phyloP scores from a whole-genome alignment of 768 basidiomycete genomes.

The Leccinellum rugosiceps region DNA sequence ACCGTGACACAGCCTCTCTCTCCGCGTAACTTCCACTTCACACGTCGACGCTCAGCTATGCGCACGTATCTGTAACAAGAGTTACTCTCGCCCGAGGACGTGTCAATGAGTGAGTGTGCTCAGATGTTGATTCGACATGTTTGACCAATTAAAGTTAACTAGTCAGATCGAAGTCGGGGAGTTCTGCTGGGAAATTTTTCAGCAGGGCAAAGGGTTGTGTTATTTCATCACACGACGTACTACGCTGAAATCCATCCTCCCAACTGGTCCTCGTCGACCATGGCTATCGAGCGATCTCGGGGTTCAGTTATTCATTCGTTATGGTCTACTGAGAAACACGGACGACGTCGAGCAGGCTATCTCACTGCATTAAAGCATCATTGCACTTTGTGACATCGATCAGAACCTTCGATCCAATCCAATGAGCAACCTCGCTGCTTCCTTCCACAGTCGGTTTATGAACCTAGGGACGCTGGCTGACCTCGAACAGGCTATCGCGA shows the following conservation, averaged over 20 bases:
- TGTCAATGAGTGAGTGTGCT: background rate
- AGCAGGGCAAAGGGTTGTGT: background rate
- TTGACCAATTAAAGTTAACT: background rate
- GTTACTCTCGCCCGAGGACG: background rate
- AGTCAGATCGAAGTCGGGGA: background rate
- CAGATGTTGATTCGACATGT: background rate
- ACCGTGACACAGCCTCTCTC: background rate
- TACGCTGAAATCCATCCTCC: background rate
- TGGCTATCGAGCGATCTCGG: background rate
- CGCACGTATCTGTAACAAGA: background rate
- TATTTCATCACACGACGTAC: constrained; percentile 9
- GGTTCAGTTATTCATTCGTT: background rate
- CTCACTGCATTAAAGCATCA: background rate
- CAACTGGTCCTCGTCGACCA: background rate
- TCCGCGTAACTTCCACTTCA: background rate
- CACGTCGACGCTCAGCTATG: background rate
- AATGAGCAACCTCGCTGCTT: background rate
- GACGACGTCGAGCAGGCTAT: background rate
- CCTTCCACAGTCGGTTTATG: background rate
- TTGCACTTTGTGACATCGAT: background rate
- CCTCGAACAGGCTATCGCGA: background rate
- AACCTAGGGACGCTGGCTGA: background rate
- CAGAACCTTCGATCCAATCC: background rate
- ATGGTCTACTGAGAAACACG: background rate
- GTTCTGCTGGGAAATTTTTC: background rate